Evolutionary conservation across 331 rosid genomes (phyloP).

Genomic region (Quercus tomentella): DNA sequence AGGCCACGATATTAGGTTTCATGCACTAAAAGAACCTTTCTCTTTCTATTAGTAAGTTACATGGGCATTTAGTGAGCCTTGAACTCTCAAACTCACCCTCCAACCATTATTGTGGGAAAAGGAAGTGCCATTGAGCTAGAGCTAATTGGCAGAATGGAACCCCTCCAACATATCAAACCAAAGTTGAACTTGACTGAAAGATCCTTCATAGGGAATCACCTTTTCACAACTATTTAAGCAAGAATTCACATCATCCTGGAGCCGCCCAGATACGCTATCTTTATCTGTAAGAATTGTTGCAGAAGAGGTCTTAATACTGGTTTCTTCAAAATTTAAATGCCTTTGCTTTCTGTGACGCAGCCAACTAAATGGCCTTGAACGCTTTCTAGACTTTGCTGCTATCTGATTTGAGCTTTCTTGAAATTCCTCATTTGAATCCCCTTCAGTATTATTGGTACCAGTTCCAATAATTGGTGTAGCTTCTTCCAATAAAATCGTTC

Average conservation of each 20-base stretch:
- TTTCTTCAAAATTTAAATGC: constrained; percentile 31
- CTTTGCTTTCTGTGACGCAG: constrained; percentile 56
- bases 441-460: constrained; percentile 1
- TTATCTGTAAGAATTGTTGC: constrained; percentile 6
- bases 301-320: constrained; percentile 3
- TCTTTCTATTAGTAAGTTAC: no score
- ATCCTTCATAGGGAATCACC: constrained; percentile 28
- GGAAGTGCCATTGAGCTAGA: no score
- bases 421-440: constrained; percentile 22
- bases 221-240: constrained; percentile 20
- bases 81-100: no score
- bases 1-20: no score
- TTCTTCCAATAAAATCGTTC: constrained; percentile 24
- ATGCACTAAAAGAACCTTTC: no score
- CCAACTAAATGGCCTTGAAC: constrained; percentile 68
- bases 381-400: constrained; percentile 41
- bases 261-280: constrained; percentile 23
- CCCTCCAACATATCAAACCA: not conserved
- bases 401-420: constrained; percentile 20
- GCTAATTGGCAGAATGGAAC: no score
- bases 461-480: constrained; percentile 14
- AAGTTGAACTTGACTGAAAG: not conserved
- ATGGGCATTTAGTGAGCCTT: no score
- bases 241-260: constrained; percentile 14
- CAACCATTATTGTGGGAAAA: no score